Base-by-base conservation (phyloP, 345 rosid genomes). In the Pistacia atlantica region DNA sequence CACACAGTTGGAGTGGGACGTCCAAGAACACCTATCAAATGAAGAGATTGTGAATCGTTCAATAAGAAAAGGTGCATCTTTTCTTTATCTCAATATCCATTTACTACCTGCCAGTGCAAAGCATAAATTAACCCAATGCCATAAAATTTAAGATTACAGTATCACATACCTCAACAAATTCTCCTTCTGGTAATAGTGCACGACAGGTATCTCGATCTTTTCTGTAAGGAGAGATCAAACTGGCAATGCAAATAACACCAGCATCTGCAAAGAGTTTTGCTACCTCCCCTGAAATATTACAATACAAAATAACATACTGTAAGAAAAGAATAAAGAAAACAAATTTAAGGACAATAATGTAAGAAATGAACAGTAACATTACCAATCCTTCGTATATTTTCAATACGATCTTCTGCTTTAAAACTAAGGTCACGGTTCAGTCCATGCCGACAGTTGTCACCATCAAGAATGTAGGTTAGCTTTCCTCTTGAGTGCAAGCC, bases 201-300 rank as follows among this genome's bases (percentile, higher is more conserved):
- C 97, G 92, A 69, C 97, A 89, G 5, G 82, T 87, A 72, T 86
- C 89, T 73, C 97, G 82, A 70, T 93, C 94, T 83, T 77, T 88
- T 70, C 91, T 87, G 76, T 91, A 93, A n/a, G 97, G 97, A 73
- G 97, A 93, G 69, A 93, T 93, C 78, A 93, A 85, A 82, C 95
- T 87, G 28, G 92, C 94, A 82, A 93, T 88, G 86, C 95, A 93
- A 78, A 93, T 93, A 64, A 93, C 79, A 45, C 95, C 94, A 28
- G 91, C 91, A 84, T 92, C 93, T 60, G 95, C 91, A 83, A 92
- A 92, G 82, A 92, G 88, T 84, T 88, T 92, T 22, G 95, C 97
- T 10, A 88, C 95, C 79, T 92, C 97, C 18, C 93, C 97, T 90
- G 84, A 70, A 75, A 78, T 78, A 73, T 9, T 76, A 67, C 20